Percentiles rank a stretch among this genome's conserved stretches.
phyloP scores from a whole-genome alignment of 2,329 filamentous ascomycete species.

The Fusarium torulosum region DNA sequence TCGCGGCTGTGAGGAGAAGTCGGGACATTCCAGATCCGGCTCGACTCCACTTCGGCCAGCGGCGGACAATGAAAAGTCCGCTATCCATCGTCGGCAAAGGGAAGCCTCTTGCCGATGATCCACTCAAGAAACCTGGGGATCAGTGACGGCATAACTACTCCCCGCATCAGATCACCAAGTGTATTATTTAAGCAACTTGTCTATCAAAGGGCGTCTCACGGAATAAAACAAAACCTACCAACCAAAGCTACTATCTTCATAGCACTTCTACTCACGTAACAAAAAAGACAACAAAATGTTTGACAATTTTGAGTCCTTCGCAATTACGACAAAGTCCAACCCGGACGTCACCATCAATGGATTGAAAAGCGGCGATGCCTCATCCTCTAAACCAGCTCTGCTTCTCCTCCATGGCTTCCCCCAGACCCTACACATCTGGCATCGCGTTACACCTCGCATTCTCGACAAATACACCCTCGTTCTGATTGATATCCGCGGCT shows the following conservation, averaged over 20 bases:
- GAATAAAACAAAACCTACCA: background rate
- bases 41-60: background rate
- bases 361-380: conserved; percentile 51
- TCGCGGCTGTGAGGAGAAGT: background rate
- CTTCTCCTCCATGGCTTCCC: conserved; percentile 67
- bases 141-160: conserved; percentile 18
- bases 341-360: conserved; percentile 60
- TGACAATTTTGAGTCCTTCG: conserved; percentile 54
- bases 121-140: background rate
- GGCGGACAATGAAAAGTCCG: conserved; percentile 33
- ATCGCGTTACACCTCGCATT: conserved; percentile 58
- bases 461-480: conserved; percentile 57
- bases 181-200: conserved; percentile 13
- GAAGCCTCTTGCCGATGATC: background rate
- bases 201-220: conserved; percentile 20
- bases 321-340: conserved; percentile 53
- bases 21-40: conserved; percentile 1
- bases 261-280: accelerated
- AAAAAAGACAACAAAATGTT: conserved; percentile 52
- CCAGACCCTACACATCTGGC: conserved; percentile 66
- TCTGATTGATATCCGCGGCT: conserved; percentile 64
- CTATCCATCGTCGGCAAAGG: background rate
- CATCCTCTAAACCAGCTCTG: conserved; percentile 55
- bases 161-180: conserved; percentile 12
- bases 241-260: accelerated